Evolutionary conservation across 2,329 filamentous ascomycete genomes (phyloP), one percentile per base, ranked within the genome.

Genomic region (Cephalotrichum gorgonifer): DNA sequence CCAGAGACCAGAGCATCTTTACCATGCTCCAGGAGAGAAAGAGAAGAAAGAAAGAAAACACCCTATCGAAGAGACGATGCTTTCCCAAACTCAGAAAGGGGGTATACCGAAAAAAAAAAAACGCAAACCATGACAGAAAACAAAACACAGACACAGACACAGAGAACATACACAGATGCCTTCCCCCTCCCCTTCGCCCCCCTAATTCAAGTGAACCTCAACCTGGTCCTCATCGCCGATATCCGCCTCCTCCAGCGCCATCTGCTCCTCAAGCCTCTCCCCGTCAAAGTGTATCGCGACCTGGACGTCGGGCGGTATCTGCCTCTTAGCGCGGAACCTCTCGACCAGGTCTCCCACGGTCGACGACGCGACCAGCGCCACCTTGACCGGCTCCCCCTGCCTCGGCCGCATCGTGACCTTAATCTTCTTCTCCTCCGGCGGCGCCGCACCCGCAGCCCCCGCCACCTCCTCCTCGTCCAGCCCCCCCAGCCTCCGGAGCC

Each of bases 251-350:
- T 71, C 71, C 43, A 93, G 72, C 2, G 73, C 76, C 27, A 69
- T 66, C 2, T 79, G 70, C 17, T 77, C 74, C 14, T 83, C 76
- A 26, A 94, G 67, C 43, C 70, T 68, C 46, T 90, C 87, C 14
- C 88, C 88, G 56, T 95, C 88, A 63, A 88, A 90, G 55, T 75
- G 71, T 11, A 95, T 67, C 33, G 74, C 72, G 3, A 93, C 66
- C 0, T 72, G 63, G 54, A 72, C 74, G 4, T 75, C 72, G 1
- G 66, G 59, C 0, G 67, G 63, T 17, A 90, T 61, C 0, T 68
- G 57, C 27, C 75, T 72, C 55, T 73, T 67, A 33, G 69, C 68
- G 46, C 79, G 75, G 61, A 85, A 91, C 3, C 73, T 76, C 35
- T 67, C 69, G 17, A 85, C 68, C 47, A 94, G 71, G 48, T 76